These are phyloP conservation scores for Cucurbita ficifolia DNA, from an alignment of 306 rosid species.

Conservation along the genomic window DNA sequence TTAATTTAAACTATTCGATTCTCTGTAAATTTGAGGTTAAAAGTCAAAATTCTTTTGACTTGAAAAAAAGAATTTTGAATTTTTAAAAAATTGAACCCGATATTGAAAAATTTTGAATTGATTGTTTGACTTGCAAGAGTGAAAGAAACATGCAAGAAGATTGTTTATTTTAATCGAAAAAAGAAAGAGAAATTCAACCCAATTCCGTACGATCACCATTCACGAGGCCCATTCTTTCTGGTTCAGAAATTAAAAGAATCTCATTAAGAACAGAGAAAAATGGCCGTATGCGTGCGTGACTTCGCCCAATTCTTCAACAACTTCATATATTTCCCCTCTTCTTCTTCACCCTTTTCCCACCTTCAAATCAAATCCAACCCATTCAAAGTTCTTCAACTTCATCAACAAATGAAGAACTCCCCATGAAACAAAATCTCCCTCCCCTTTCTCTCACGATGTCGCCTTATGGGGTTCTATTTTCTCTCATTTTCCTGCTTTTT, in stretches of 20 bases:
- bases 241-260: background rate
- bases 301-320: background rate
- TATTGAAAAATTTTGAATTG: too few species aligned
- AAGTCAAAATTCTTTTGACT: too few species aligned
- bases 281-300: background rate
- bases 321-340: background rate
- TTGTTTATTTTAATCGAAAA: background rate
- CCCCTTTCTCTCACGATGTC: constrained; percentile 33
- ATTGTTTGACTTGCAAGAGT: background rate
- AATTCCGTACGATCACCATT: background rate
- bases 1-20: too few species aligned
- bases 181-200: background rate
- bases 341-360: background rate
- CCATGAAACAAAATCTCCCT: background rate
- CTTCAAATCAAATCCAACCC: background rate
- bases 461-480: constrained; percentile 36
- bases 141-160: constrained; percentile 1
- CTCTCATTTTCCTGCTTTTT: constrained; percentile 45
- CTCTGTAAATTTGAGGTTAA: too few species aligned
- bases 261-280: too few species aligned
- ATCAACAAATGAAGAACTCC: background rate
- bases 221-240: background rate
- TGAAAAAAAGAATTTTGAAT: too few species aligned
- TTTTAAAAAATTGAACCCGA: too few species aligned
- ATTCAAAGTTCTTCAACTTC: background rate